A percentile compares a stretch with the other conserved stretches of the same genome.
Conservation (phyloP, 202 grass and related monocot genomes). For the Setaria italica region DNA sequence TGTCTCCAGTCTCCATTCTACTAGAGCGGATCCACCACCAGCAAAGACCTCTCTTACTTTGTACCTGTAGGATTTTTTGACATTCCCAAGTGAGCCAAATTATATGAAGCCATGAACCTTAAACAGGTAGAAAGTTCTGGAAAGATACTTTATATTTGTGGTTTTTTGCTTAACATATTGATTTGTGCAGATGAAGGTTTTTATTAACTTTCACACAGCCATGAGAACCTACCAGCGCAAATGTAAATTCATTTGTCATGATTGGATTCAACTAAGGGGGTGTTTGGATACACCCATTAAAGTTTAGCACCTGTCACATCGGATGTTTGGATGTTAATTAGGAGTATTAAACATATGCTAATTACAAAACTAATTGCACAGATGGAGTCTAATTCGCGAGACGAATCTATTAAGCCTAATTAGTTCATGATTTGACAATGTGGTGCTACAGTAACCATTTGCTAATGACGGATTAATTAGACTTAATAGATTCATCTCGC, state of each 20-base stretch:
- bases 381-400: too few species aligned
- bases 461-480: too few species aligned
- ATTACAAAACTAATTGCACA: too few species aligned
- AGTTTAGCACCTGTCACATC: too few species aligned
- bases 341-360: too few species aligned
- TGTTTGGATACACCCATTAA: too few species aligned
- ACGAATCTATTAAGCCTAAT: too few species aligned
- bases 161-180: not conserved
- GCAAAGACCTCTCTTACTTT: constrained; percentile 76
- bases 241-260: not conserved
- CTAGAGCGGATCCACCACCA: constrained; percentile 74
- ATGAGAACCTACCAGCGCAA: not conserved
- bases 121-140: not conserved
- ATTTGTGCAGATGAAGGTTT: not conserved
- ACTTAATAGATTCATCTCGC: too few species aligned
- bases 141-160: not conserved
- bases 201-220: not conserved
- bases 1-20: constrained; percentile 96
- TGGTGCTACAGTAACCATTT: too few species aligned
- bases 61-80: constrained; percentile 66
- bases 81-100: not conserved
- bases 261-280: constrained; percentile 23
- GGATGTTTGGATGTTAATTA: too few species aligned
- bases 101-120: not conserved
- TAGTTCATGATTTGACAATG: too few species aligned